Conservation (phyloP, 1,139 yeast species). For the Debaryomyces fabryi region DNA sequence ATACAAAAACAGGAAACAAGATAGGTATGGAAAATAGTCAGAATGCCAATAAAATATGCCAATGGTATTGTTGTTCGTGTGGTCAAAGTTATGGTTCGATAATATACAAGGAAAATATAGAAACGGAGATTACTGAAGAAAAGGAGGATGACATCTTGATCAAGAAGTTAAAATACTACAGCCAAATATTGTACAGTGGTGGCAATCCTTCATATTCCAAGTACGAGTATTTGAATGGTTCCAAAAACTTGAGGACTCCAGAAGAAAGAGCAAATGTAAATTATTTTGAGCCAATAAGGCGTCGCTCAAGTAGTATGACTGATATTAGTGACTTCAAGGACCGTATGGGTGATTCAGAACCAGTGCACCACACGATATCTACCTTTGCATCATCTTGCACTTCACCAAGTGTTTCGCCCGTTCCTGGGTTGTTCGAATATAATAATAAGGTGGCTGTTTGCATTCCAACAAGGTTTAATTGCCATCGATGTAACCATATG, state of each 20-base stretch:
- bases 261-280: neutral
- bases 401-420: conserved; percentile 1
- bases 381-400: neutral
- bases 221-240: conserved; percentile 1
- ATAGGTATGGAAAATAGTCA: neutral
- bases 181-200: conserved; percentile 30
- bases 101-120: conserved; percentile 25
- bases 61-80: conserved; percentile 58
- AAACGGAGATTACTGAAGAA: conserved; percentile 1
- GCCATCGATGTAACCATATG: conserved; percentile 53
- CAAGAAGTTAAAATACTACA: conserved; percentile 30
- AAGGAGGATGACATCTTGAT: conserved; percentile 12
- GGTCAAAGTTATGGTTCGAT: conserved; percentile 54
- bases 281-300: conserved; percentile 1
- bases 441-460: conserved; percentile 4
- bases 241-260: neutral
- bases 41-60: conserved; percentile 41
- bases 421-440: conserved; percentile 1
- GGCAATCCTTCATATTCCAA: conserved; percentile 13
- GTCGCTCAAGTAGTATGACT: conserved; percentile 6
- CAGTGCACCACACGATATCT: neutral
- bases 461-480: conserved; percentile 42
- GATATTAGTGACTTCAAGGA: neutral
- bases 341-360: neutral
- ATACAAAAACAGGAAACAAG: neutral